These are phyloP conservation scores for Boechera divaricarpa DNA, from an alignment of 345 rosid species.

Conservation along the genomic window DNA sequence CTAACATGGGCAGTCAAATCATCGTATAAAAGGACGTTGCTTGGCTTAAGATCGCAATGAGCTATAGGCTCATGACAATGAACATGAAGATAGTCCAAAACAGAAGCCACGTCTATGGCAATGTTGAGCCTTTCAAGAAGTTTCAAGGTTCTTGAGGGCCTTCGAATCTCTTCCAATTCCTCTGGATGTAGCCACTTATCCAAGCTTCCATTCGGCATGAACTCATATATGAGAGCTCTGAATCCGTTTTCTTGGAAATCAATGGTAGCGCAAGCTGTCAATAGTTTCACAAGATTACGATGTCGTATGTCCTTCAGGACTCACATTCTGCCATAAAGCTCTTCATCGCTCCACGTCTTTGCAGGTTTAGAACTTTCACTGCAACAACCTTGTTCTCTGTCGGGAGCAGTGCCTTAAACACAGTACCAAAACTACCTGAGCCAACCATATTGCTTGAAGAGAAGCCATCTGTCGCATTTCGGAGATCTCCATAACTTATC, in stretches of 20 bases:
- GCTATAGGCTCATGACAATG: neutral
- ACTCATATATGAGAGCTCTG: slow-evolving; percentile 53
- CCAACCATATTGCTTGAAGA: neutral
- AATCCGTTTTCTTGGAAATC: neutral
- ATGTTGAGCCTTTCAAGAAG: slow-evolving; percentile 44
- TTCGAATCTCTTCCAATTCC: neutral
- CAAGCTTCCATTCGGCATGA: slow-evolving; percentile 10
- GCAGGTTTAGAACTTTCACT: slow-evolving; percentile 46
- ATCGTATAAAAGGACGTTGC: slow-evolving; percentile 17
- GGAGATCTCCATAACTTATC: slow-evolving; percentile 10
- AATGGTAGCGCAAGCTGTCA: neutral
- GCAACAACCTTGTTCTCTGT: slow-evolving; percentile 1
- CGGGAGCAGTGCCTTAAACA: neutral
- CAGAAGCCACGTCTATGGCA: slow-evolving; percentile 28
- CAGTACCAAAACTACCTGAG: slow-evolving; percentile 1
- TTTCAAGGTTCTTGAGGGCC: slow-evolving; percentile 9
- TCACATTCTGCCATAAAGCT: slow-evolving; percentile 57
- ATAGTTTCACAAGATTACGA: slow-evolving; percentile 1
- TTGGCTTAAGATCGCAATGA: slow-evolving; percentile 14
- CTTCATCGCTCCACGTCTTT: slow-evolving; percentile 47
- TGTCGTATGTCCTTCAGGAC: slow-evolving; percentile 38
- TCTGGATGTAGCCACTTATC: slow-evolving; percentile 48
- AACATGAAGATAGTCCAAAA: slow-evolving; percentile 20
- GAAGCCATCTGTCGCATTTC: neutral
- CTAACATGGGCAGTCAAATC: slow-evolving; percentile 18